Evolutionary conservation across 2,329 filamentous ascomycete species (phyloP), one percentile per base, ranked within the genome.

Genomic region (Byssothecium circinans): DNA sequence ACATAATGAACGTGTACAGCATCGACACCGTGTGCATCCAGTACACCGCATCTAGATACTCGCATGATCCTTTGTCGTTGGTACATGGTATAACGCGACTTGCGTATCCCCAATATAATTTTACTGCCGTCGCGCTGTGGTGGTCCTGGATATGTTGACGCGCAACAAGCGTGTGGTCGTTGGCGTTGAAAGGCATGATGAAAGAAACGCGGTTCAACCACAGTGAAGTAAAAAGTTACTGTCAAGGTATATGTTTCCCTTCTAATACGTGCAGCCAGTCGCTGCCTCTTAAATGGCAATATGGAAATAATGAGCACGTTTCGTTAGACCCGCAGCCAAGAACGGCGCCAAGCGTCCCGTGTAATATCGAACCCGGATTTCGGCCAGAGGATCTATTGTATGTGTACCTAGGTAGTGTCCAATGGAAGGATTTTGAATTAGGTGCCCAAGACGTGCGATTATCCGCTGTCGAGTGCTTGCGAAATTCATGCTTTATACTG

Each of bases 51-150:
- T 80, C 77, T 5, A 81, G 69, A 58, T 84, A 84, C 34, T 71
- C 76, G 57, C 81, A 84, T 3, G 78, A 78, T 2, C 79, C 80
- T 0, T 68, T 58, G 62, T 83, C 81, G 42, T 75, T 81, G 12
- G 73, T 77, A 61, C 81, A 84, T 23, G 81, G 81, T 0, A 82
- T 38, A 2, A 75, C 70, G 25, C 79, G 74, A 35, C 70, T 68
- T 4, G 71, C 65, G 59, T 83, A 83, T 1, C 77, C 81, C 80
- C 80, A 84, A 53, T 82, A 78, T 36, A 67, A 68, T 57, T 72
- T 70, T 18, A 74, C 37, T 12, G 37, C 40, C 5, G 50, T 37
- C 14, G 68, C 74, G 23, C 68, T 66, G 50, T 57, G 65, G 43
- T 62, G 56, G 33, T 78, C 67, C 51, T 78, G 75, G 43, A 78